Evolutionary conservation across 352 stramenopile genomes (phyloP).

Genomic region (Phytophthora sojae): DNA sequence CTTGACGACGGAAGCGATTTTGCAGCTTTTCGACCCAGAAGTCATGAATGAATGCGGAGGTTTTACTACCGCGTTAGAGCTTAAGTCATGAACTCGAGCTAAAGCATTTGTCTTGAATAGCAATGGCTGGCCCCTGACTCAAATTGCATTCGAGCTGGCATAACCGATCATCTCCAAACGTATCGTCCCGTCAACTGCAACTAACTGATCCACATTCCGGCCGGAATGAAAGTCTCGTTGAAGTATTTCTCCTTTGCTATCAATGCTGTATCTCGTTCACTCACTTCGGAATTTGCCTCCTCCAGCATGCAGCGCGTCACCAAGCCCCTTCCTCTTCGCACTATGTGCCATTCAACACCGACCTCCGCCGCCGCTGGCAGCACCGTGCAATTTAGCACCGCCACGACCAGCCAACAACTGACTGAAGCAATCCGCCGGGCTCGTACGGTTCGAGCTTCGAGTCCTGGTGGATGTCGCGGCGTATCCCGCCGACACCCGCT

Average conservation of each 20-base stretch:
- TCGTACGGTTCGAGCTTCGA: not conserved
- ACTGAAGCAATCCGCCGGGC: not conserved
- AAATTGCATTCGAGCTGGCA: no score
- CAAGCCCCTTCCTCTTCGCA: not conserved
- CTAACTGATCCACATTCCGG: not conserved
- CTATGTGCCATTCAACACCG: no score
- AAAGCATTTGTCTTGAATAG: no score
- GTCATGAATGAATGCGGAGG: not conserved
- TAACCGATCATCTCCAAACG: no score
- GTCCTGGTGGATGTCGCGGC: not conserved
- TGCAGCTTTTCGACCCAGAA: not conserved
- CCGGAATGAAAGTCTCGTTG: not conserved
- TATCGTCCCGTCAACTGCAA: not conserved
- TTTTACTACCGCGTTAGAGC: no score
- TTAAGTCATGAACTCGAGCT: no score
- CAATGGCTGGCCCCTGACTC: no score
- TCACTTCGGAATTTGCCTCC: not conserved
- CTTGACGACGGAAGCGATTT: slow-evolving; percentile 2
- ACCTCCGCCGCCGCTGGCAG: not conserved
- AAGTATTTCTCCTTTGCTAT: not conserved
- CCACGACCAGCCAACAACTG: not conserved
- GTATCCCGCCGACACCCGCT: not conserved
- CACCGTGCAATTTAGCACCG: no score
- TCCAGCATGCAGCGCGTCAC: not conserved
- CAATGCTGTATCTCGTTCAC: not conserved